These are phyloP conservation scores for Fraxinus americana DNA, from an alignment of 257 asterid species.

Conservation along the genomic window DNA sequence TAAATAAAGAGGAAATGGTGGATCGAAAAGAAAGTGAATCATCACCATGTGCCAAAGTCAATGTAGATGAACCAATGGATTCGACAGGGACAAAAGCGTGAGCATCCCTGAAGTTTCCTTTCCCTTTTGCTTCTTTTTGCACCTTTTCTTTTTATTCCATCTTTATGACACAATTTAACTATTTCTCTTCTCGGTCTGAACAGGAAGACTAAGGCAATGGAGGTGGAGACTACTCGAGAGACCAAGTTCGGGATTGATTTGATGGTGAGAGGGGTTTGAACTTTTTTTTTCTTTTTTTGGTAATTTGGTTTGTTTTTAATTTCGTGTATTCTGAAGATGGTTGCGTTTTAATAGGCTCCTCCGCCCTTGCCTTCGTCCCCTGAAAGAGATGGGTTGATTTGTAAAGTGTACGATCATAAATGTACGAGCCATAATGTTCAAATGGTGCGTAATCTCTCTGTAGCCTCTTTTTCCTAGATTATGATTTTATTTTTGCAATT, in stretches of 20 bases:
- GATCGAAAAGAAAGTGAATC: slow-evolving; percentile 50
- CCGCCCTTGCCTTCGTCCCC: slow-evolving; percentile 41
- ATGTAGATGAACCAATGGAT: slow-evolving; percentile 54
- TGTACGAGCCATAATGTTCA: slow-evolving; percentile 25
- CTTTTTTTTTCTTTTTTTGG: not conserved
- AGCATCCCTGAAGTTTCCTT: slow-evolving; percentile 44
- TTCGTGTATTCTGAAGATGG: slow-evolving; percentile 19
- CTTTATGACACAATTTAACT: slow-evolving; percentile 20
- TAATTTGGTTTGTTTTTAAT: slow-evolving; percentile 6
- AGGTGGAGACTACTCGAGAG: slow-evolving; percentile 38
- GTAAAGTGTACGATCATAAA: slow-evolving; percentile 19
- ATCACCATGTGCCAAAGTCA: slow-evolving; percentile 49
- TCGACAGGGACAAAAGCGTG: slow-evolving; percentile 56
- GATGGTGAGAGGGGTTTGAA: slow-evolving; percentile 46
- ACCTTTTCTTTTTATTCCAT: slow-evolving; percentile 5
- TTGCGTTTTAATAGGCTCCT: slow-evolving; percentile 36
- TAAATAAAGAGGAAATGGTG: slow-evolving; percentile 44
- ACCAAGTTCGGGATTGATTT: slow-evolving; percentile 47
- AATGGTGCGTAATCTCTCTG: slow-evolving; percentile 31
- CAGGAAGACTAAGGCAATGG: slow-evolving; percentile 44
- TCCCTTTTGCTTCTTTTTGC: slow-evolving; percentile 18
- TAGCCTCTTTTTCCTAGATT: not conserved
- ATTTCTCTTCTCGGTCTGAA: slow-evolving; percentile 29
- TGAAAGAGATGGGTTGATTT: slow-evolving; percentile 33
- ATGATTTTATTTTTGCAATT: not conserved